Conservation (phyloP, 257 asterid species). For the Rhazya stricta region DNA sequence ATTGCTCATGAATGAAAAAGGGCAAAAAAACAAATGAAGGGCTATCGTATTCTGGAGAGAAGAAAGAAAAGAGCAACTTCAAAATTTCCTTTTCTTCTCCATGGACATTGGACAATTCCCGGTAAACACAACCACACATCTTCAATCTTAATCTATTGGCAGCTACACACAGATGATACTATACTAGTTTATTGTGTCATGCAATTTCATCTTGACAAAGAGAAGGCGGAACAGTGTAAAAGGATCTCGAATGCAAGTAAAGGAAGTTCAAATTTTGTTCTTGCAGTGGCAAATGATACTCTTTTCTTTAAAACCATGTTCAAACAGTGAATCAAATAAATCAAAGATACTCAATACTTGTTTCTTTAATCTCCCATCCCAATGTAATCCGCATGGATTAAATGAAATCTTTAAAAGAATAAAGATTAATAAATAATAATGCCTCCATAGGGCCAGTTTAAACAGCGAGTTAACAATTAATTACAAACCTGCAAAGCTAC, state of each 20-base stretch:
- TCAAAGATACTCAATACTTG: slow-evolving; percentile 16
- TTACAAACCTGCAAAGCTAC: slow-evolving; percentile 16
- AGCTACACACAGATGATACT: too few species aligned
- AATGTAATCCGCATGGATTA: slow-evolving; percentile 17
- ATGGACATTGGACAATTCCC: too few species aligned
- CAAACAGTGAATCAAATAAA: slow-evolving; percentile 33
- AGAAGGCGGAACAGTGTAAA: neutral
- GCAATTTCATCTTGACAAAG: neutral
- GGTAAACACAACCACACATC: too few species aligned
- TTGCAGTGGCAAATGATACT: slow-evolving; percentile 6
- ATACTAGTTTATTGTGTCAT: neutral
- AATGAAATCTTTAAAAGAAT: slow-evolving; percentile 10
- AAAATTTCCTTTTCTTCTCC: neutral
- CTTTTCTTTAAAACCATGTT: slow-evolving; percentile 22
- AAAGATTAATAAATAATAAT: slow-evolving; percentile 11
- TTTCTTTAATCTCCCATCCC: slow-evolving; percentile 37
- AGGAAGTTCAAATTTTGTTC: neutral
- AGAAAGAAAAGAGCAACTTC: neutral
- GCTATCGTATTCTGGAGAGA: neutral
- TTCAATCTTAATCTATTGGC: too few species aligned
- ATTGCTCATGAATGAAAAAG: neutral
- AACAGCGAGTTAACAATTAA: neutral
- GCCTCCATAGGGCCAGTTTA: neutral
- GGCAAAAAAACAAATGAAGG: neutral
- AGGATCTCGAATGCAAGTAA: neutral